Evolutionary conservation across 2,329 filamentous ascomycete genomes (phyloP).

Genomic region (Ambrosiella cleistominuta): DNA sequence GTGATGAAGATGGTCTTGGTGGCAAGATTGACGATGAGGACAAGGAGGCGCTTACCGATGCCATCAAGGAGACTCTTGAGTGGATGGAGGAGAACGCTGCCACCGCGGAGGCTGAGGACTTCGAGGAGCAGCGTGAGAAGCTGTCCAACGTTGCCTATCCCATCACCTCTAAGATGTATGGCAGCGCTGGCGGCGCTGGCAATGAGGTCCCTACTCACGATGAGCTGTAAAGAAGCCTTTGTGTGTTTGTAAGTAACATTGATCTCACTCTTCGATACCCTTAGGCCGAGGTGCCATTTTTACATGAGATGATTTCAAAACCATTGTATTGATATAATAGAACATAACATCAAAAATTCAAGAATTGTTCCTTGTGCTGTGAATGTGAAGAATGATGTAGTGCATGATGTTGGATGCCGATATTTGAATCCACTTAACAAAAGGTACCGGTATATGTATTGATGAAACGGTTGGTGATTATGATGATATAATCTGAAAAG

Average conservation of each 20-base stretch:
- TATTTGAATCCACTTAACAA: background rate
- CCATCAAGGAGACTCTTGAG: slow-evolving; percentile 89
- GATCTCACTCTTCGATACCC: background rate
- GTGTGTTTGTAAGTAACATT: background rate
- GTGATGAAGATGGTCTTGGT: slow-evolving; percentile 88
- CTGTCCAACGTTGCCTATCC: slow-evolving; percentile 91
- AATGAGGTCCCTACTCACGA: slow-evolving; percentile 58
- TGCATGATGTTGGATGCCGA: background rate
- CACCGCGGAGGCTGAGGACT: slow-evolving; percentile 77
- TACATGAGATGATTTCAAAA: background rate
- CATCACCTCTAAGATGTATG: slow-evolving; percentile 96
- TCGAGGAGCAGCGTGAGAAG: slow-evolving; percentile 99
- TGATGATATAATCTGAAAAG: background rate
- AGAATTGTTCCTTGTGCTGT: background rate
- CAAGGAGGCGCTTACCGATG: slow-evolving; percentile 89
- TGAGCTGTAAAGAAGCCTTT: slow-evolving; percentile 48
- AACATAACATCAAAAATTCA: background rate
- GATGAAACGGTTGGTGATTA: background rate
- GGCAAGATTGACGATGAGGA: slow-evolving; percentile 98
- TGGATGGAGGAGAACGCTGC: slow-evolving; percentile 94
- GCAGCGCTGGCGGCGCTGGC: slow-evolving; percentile 42
- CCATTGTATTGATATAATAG: background rate
- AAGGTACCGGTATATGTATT: background rate
- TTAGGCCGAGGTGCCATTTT: background rate
- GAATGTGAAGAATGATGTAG: background rate